Conservation (phyloP, 2,329 filamentous ascomycete species). For the Verticillium klebahnii region DNA sequence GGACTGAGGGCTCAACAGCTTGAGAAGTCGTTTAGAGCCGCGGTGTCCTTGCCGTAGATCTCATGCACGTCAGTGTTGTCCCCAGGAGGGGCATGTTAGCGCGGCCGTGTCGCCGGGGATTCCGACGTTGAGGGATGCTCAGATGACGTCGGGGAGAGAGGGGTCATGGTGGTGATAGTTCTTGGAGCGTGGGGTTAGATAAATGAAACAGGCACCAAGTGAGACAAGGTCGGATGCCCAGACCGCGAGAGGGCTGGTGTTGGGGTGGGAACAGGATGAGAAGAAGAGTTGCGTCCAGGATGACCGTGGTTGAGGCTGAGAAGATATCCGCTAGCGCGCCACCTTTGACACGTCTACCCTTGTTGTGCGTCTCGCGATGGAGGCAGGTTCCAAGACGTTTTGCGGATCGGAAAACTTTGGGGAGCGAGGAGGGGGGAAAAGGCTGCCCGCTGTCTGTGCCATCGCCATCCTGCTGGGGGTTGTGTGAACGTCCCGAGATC, state of each 20-base stretch:
- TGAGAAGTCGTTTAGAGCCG: not conserved
- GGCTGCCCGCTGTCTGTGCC: not conserved
- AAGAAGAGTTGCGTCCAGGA: not conserved
- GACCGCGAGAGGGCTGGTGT: not conserved
- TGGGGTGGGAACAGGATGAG: not conserved
- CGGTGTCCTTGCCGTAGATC: conserved; percentile 1
- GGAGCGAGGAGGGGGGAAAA: not conserved
- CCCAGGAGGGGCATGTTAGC: not conserved
- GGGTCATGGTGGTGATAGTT: not conserved
- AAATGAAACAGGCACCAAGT: not conserved
- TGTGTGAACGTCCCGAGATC: not conserved
- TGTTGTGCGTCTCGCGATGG: not conserved
- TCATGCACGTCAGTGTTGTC: conserved; percentile 3
- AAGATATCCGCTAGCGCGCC: not conserved
- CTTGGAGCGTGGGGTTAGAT: not conserved
- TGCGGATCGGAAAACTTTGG: not conserved
- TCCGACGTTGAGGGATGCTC: not conserved
- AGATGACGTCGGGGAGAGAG: not conserved
- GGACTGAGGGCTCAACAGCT: not conserved
- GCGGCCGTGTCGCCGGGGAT: not conserved
- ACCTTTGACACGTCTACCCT: conserved; percentile 2
- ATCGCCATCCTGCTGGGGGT: not conserved
- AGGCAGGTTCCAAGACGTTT: not conserved
- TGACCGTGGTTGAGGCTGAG: conserved; percentile 3
- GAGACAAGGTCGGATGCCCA: not conserved